Percentiles rank a stretch among this genome's conserved stretches.
Evolutionary conservation across 2,329 filamentous ascomycete genomes (phyloP).

Genomic region (Aspergillus pseudoterreus): DNA sequence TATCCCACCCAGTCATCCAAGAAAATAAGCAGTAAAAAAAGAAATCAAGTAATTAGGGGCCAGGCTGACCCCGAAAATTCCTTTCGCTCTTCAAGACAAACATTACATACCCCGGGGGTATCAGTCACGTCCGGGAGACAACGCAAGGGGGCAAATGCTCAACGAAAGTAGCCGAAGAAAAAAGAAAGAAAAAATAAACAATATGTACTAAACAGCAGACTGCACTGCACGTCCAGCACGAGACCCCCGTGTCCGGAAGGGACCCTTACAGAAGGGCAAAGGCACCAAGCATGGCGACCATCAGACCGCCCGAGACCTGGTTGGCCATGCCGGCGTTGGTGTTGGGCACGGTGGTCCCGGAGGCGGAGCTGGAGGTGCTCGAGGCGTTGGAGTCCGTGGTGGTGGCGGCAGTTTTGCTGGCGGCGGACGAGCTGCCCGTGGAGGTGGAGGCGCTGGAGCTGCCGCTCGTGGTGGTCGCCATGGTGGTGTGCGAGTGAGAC

Average conservation of each 20-base stretch:
- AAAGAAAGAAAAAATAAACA: slow-evolving; percentile 1
- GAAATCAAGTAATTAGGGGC: not conserved
- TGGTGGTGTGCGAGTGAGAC: slow-evolving; percentile 8
- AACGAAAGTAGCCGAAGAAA: not conserved
- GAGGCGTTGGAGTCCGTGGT: slow-evolving; percentile 17
- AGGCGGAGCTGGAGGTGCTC: slow-evolving; percentile 19
- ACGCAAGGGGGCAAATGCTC: not conserved
- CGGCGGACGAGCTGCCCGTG: slow-evolving; percentile 17
- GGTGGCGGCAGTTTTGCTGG: slow-evolving; percentile 15
- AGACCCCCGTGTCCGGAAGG: no score
- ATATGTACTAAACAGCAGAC: not conserved
- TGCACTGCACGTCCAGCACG: no score
- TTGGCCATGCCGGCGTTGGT: slow-evolving; percentile 28
- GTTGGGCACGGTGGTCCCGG: slow-evolving; percentile 24
- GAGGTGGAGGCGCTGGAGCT: slow-evolving; percentile 12
- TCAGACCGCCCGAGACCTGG: slow-evolving; percentile 33
- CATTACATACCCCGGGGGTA: not conserved
- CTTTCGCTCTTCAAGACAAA: not conserved
- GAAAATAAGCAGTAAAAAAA: not conserved
- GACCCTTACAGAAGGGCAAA: slow-evolving; percentile 32
- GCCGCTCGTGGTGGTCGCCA: slow-evolving; percentile 19
- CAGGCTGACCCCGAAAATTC: not conserved
- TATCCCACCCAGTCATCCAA: slow-evolving; percentile 5
- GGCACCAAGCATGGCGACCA: slow-evolving; percentile 33
- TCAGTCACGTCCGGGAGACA: not conserved